Evolutionary conservation across 176 grass and related monocot genomes (phyloP).

Genomic region (Rhynchospora pubera): DNA sequence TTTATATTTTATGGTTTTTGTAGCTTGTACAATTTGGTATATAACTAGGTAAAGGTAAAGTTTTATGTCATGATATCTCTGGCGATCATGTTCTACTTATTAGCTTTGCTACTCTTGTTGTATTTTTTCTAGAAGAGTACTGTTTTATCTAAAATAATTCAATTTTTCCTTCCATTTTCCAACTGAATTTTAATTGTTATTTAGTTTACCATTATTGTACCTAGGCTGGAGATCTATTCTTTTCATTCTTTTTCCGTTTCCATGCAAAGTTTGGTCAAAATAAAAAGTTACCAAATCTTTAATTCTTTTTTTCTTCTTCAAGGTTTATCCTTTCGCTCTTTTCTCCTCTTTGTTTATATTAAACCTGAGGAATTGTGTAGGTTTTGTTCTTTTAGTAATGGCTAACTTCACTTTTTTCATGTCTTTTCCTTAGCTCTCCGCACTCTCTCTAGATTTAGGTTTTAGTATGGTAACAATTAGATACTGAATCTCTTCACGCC

Average conservation of each 20-base stretch:
- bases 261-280: constrained; percentile 25
- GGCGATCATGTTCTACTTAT: background rate
- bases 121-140: constrained; percentile 10
- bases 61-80: constrained; percentile 15
- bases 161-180: constrained; percentile 8
- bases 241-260: constrained; percentile 34
- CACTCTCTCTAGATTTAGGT: constrained; percentile 15
- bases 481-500: constrained; percentile 10
- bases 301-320: constrained; percentile 14
- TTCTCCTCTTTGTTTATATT: constrained; percentile 17
- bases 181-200: constrained; percentile 18
- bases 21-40: constrained; percentile 11
- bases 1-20: background rate
- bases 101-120: constrained; percentile 2
- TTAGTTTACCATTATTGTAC: constrained; percentile 29
- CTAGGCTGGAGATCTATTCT: constrained; percentile 23
- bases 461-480: background rate
- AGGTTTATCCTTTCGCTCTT: background rate
- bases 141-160: constrained; percentile 23
- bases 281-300: constrained; percentile 12
- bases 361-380: background rate
- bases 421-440: constrained; percentile 1
- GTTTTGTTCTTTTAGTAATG: constrained; percentile 25
- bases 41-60: constrained; percentile 12
- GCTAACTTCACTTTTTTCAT: constrained; percentile 26